Percentiles rank a stretch among this genome's conserved stretches.
Conservation (phyloP, 2,329 filamentous ascomycete species). For the Fusarium sp. region DNA sequence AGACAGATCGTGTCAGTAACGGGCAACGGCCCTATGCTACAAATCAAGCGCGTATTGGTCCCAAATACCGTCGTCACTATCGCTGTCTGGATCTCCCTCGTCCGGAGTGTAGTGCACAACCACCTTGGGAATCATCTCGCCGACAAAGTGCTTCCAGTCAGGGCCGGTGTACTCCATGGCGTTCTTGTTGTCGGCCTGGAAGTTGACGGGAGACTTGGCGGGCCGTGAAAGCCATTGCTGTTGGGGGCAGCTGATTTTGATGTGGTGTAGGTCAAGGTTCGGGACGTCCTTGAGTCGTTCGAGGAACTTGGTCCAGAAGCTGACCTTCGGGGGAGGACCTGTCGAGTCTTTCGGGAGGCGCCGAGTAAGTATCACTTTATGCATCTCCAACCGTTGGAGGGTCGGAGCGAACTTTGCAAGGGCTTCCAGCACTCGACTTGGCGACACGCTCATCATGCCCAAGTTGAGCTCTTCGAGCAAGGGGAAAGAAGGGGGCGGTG, state of each 20-base stretch:
- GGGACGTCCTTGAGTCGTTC: conserved; percentile 47
- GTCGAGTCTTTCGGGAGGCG: conserved; percentile 13
- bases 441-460: conserved; percentile 51
- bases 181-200: not conserved
- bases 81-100: conserved; percentile 27
- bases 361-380: conserved; percentile 53
- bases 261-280: conserved; percentile 48
- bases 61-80: conserved; percentile 44
- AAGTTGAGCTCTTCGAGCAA: conserved; percentile 58
- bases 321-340: conserved; percentile 35
- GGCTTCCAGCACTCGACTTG: conserved; percentile 49
- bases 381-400: conserved; percentile 58
- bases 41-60: conserved; percentile 45
- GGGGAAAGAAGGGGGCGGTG: conserved; percentile 45
- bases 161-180: conserved; percentile 48
- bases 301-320: conserved; percentile 57
- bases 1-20: conserved; percentile 29
- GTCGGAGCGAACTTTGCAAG: conserved; percentile 57
- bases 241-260: conserved; percentile 47
- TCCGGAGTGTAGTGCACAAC: conserved; percentile 21
- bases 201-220: conserved; percentile 22
- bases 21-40: conserved; percentile 14
- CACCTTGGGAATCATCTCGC: conserved; percentile 42
- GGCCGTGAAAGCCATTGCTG: conserved; percentile 41
- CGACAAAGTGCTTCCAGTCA: conserved; percentile 52